phyloP scores from a whole-genome alignment of 192 early-diverging fungal species.

The Gryganskiella cystojenkinii region DNA sequence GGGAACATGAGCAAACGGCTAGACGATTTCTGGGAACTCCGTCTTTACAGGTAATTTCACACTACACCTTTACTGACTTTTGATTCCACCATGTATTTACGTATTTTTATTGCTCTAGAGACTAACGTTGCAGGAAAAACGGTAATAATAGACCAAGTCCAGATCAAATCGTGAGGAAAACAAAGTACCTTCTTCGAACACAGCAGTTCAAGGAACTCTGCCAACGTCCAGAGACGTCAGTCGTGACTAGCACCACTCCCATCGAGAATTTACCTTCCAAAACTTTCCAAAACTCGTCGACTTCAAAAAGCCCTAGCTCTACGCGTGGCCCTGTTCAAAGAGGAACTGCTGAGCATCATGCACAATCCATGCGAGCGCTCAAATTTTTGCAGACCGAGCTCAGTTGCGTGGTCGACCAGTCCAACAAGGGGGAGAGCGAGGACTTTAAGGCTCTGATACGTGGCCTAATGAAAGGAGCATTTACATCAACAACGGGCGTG shows the following conservation, averaged over 20 bases:
- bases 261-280: background rate
- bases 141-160: constrained; percentile 60
- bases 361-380: constrained; percentile 68
- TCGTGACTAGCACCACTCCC: constrained; percentile 28
- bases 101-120: background rate
- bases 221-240: constrained; percentile 31
- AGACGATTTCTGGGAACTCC: constrained; percentile 88
- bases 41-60: constrained; percentile 72
- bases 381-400: constrained; percentile 82
- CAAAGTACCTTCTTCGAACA: constrained; percentile 80
- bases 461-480: constrained; percentile 30
- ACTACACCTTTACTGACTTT: no score
- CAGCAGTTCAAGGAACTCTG: constrained; percentile 90
- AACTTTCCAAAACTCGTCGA: background rate
- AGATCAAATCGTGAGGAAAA: constrained; percentile 75
- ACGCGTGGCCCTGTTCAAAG: constrained; percentile 11
- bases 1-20: constrained; percentile 70
- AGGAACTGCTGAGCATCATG: constrained; percentile 34
- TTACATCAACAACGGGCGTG: constrained; percentile 7
- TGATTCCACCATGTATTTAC: no score
- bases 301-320: background rate
- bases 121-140: background rate
- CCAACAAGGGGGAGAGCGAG: constrained; percentile 51
- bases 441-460: constrained; percentile 54
- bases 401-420: constrained; percentile 75